Evolutionary conservation across 2,329 filamentous ascomycete genomes (phyloP).

Genomic region (Fusarium abutilonis): DNA sequence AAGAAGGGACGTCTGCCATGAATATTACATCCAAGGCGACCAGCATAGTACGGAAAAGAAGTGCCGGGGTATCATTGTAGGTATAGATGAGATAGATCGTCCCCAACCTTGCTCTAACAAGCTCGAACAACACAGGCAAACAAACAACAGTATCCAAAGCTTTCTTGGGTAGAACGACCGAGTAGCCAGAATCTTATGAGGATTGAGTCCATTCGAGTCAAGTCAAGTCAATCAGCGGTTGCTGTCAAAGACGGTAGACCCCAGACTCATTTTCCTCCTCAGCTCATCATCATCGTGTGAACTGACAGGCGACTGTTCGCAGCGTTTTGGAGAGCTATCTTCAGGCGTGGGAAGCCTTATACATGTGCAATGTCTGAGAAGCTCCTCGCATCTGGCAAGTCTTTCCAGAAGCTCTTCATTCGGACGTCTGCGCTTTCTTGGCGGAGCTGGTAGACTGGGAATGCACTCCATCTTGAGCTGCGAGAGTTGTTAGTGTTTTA

Average conservation of each 20-base stretch:
- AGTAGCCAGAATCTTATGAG: no score
- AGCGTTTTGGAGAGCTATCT: conserved; percentile 17
- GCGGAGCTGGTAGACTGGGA: conserved; percentile 45
- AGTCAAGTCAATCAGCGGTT: no score
- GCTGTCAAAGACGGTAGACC: not conserved
- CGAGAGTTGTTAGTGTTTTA: not conserved
- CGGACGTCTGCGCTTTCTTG: conserved; percentile 45
- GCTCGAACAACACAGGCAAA: no score
- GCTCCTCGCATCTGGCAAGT: conserved; percentile 20
- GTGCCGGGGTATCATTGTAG: conserved; percentile 21
- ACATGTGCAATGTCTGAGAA: conserved; percentile 43
- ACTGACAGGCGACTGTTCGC: conserved; percentile 17
- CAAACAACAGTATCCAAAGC: no score
- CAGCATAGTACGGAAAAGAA: not conserved
- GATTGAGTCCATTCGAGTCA: no score
- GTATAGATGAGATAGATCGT: not conserved
- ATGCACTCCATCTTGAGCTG: conserved; percentile 44
- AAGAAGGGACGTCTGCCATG: not conserved
- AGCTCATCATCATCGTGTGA: conserved; percentile 18
- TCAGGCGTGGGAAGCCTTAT: conserved; percentile 33
- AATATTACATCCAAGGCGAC: no score
- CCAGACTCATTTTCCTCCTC: conserved; percentile 18
- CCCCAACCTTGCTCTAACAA: not conserved
- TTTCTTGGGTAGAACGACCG: no score
- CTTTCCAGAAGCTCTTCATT: conserved; percentile 44